Conservation (phyloP, 1,284 basidiomycete genomes). For the Xerocomus nothofagi region DNA sequence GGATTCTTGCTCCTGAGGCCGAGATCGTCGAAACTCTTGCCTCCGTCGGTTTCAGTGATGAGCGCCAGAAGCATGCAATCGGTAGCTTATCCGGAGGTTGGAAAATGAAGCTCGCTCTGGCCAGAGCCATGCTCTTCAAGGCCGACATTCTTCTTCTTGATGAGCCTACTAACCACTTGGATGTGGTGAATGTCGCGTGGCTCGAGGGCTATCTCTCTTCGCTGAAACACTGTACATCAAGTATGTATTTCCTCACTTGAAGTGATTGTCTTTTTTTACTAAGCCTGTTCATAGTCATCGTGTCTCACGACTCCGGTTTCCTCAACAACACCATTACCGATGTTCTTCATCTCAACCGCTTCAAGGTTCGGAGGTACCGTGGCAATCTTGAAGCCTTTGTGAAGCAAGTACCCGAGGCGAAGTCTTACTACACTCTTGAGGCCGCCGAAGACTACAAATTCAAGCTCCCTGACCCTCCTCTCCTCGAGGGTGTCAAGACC, state of each 20-base stretch:
- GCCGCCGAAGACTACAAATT: slow-evolving; percentile 95
- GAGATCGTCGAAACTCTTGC: slow-evolving; percentile 82
- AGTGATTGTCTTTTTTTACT: slow-evolving; percentile 6
- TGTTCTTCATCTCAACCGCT: slow-evolving; percentile 98
- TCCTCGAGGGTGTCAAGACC: slow-evolving; percentile 99
- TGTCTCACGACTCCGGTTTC: slow-evolving; percentile 99
- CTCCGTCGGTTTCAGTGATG: slow-evolving; percentile 89
- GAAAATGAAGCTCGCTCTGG: slow-evolving; percentile 99
- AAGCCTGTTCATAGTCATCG: slow-evolving; percentile 64
- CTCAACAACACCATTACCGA: slow-evolving; percentile 99
- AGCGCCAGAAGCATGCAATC: slow-evolving; percentile 84
- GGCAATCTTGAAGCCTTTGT: slow-evolving; percentile 98
- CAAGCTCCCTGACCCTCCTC: slow-evolving; percentile 93
- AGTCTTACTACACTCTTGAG: slow-evolving; percentile 96
- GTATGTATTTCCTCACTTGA: slow-evolving; percentile 43
- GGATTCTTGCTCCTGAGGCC: slow-evolving; percentile 70
- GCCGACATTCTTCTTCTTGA: slow-evolving; percentile 96
- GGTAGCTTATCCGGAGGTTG: slow-evolving; percentile 97
- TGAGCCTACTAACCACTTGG: slow-evolving; percentile 98
- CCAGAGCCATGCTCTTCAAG: slow-evolving; percentile 98
- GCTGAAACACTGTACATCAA: slow-evolving; percentile 91
- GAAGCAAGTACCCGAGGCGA: slow-evolving; percentile 93
- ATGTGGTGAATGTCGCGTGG: slow-evolving; percentile 97
- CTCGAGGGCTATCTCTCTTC: slow-evolving; percentile 92
- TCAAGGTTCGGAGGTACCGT: slow-evolving; percentile 97